Conservation (phyloP, 495 filamentous ascomycete species). For the Podospora comata region DNA sequence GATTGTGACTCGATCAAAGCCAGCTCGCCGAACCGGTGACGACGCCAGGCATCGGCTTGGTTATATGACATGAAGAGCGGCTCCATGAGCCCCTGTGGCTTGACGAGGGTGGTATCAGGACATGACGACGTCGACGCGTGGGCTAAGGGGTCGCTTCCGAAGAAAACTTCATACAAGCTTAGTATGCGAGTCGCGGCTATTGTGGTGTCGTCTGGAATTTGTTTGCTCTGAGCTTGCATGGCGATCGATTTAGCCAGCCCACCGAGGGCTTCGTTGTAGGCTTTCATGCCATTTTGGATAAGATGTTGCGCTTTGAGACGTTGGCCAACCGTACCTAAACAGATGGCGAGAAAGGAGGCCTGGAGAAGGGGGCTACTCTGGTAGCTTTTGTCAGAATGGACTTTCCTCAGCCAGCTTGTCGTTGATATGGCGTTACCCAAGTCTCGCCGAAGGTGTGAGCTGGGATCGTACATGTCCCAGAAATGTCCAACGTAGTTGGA, state of each 20-base stretch:
- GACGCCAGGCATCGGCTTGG: constrained; percentile 3
- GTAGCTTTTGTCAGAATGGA: background rate
- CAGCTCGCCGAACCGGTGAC: constrained; percentile 6
- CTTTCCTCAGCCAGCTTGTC: background rate
- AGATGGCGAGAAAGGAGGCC: background rate
- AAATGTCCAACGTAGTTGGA: background rate
- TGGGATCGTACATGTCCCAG: background rate
- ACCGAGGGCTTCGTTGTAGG: background rate
- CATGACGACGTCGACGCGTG: background rate
- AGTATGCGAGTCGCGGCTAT: constrained; percentile 3
- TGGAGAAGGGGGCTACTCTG: background rate
- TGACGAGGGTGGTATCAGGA: background rate
- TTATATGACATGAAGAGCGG: background rate
- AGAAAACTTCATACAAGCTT: constrained; percentile 8
- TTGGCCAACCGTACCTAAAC: background rate
- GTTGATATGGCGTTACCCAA: background rate
- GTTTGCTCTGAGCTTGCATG: background rate
- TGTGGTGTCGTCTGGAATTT: background rate
- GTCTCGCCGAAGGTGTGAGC: background rate
- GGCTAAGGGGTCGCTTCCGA: constrained; percentile 1
- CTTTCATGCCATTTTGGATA: constrained; percentile 2
- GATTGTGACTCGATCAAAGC: background rate
- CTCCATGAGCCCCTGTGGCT: background rate
- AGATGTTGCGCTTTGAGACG: background rate
- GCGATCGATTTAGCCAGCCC: background rate